Evolutionary conservation across 805 yeast species (phyloP), one percentile per base, ranked within the genome.

Genomic region (Pichia pseudocactophila): DNA sequence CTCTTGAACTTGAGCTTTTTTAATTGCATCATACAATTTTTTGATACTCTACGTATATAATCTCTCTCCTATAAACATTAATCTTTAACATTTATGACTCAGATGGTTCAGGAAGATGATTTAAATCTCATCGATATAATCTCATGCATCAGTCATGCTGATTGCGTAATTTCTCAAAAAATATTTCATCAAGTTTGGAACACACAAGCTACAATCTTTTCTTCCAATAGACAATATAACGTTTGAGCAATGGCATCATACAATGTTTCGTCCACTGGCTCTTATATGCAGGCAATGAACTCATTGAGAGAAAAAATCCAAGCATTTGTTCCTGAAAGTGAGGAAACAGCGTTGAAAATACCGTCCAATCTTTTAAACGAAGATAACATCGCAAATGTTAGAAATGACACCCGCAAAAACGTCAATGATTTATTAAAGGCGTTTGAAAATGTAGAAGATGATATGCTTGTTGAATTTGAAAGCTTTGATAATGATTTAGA

Each of bases 211-310:
- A n/a, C n/a, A n/a, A 25, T 11, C 13, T 16, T 32, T 18, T 26
- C 22, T n/a, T n/a, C 11, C 28, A 25, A 11, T 30, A 30, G 25
- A 7, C 7, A 28, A 26, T n/a, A 27, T 18, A n/a, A n/a, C n/a
- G n/a, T 12, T 12, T 3, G 5, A 27, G 18, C 2, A 8, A 74
- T 74, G 78, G 64, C 76, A 2, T 64, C 73, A 6, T 76, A 75
- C 49, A 70, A 73, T 37, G 82, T 71, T 8, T 65, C 73, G 12
- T 81, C 89, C 1, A 81, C 89, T 9, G 73, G 76, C 59, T 82
- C 92, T 18, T 83, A 75, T 59, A 76, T 83, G 82, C 74, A 74
- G 56, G 90, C 92, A 16, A 81, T 83, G 87, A 74, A 71, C 57
- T 72, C 78, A 2, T 75, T 83, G 80, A 65, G 74, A n/a, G 76